phyloP scores from a whole-genome alignment of 352 stramenopile species.

The Phytopythium ostracodes region DNA sequence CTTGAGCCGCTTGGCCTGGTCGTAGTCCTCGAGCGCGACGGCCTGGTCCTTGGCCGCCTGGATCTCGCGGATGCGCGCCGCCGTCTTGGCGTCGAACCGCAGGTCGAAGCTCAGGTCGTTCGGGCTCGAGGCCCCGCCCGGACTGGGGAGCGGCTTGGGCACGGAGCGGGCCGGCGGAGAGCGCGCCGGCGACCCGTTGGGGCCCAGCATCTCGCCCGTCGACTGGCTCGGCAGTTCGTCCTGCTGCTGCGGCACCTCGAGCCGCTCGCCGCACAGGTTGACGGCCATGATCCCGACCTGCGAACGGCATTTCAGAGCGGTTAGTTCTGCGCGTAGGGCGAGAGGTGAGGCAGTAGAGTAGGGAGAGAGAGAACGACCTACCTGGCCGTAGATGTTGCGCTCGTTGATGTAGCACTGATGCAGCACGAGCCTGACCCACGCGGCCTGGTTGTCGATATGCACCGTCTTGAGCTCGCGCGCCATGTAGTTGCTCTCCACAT shows the following conservation, averaged over 20 bases:
- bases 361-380: background rate
- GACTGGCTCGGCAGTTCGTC: constrained; percentile 53
- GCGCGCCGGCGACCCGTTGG: constrained; percentile 3
- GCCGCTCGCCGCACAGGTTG: constrained; percentile 73
- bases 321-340: background rate
- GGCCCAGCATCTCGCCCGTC: constrained; percentile 26
- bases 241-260: constrained; percentile 12
- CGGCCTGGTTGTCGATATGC: constrained; percentile 82
- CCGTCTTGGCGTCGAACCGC: constrained; percentile 88
- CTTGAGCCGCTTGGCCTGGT: constrained; percentile 83
- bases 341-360: too few relatives aligned
- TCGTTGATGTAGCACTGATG: constrained; percentile 88
- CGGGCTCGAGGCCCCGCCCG: background rate
- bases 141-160: constrained; percentile 15
- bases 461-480: constrained; percentile 92
- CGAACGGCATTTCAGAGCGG: background rate
- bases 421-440: constrained; percentile 86
- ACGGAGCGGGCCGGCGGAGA: constrained; percentile 15
- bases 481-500: constrained; percentile 78
- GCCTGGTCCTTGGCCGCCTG: constrained; percentile 82
- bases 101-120: constrained; percentile 81
- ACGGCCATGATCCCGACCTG: constrained; percentile 88
- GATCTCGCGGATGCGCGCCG: constrained; percentile 85
- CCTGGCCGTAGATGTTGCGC: constrained; percentile 88
- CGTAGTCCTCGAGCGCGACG: constrained; percentile 89